Conservation (phyloP, 2,329 filamentous ascomycete genomes). For the Fonsecaea multimorphosa region DNA sequence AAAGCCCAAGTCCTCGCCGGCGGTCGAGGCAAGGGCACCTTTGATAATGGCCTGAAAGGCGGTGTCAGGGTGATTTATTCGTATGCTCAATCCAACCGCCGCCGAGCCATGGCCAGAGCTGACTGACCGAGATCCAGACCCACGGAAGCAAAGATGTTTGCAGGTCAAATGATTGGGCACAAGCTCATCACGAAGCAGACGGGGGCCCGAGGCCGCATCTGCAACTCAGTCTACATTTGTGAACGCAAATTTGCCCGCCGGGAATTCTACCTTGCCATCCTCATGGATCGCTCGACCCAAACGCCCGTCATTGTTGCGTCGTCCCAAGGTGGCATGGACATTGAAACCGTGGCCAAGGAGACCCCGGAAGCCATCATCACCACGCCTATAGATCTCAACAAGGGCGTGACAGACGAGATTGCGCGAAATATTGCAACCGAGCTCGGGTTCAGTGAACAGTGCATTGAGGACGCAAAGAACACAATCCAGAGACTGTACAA, state of each 20-base stretch:
- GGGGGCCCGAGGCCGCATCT: conserved; percentile 87
- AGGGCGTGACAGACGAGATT: conserved; percentile 93
- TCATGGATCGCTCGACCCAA: conserved; percentile 95
- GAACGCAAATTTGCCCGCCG: conserved; percentile 99
- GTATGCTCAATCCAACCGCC: conserved; percentile 50
- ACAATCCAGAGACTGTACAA: conserved; percentile 99
- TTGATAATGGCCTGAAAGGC: conserved; percentile 98
- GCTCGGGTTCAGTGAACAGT: conserved; percentile 97
- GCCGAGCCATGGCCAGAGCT: not conserved
- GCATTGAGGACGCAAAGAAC: conserved; percentile 91
- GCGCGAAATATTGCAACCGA: conserved; percentile 86
- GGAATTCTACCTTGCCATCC: conserved; percentile 97
- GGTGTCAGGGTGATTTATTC: conserved; percentile 99
- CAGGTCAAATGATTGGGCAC: conserved; percentile 99
- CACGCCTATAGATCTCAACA: conserved; percentile 90
- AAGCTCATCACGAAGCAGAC: conserved; percentile 99
- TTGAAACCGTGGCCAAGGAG: conserved; percentile 98
- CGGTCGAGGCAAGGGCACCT: conserved; percentile 95
- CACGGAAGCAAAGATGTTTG: conserved; percentile 94
- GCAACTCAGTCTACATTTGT: conserved; percentile 98
- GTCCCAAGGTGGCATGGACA: conserved; percentile 98
- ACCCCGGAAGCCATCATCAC: conserved; percentile 94
- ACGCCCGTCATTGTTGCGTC: conserved; percentile 95
- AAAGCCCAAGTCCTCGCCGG: conserved; percentile 99
- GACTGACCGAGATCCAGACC: conserved; percentile 58